Percentiles rank a stretch among this genome's conserved stretches.
Evolutionary conservation across 176 grass and related monocot species (phyloP).

Genomic region (Juncus inflexus): DNA sequence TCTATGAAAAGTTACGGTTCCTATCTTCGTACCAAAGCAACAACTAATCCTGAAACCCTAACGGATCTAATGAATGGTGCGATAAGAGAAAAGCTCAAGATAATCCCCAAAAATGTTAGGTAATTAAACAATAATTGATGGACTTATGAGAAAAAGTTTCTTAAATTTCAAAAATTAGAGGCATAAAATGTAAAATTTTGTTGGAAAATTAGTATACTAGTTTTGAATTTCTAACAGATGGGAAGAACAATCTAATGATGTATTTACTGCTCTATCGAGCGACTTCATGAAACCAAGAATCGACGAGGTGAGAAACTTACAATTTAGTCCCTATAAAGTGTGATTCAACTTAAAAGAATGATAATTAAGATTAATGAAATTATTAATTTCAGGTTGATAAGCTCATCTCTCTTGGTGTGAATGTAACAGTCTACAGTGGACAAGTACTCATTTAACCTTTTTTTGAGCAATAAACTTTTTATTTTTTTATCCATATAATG

Average conservation of each 20-base stretch:
- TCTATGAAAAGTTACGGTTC: slow-evolving; percentile 37
- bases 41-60: slow-evolving; percentile 34
- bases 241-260: slow-evolving; percentile 27
- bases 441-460: slow-evolving; percentile 40
- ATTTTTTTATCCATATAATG: not conserved
- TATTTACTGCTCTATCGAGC: slow-evolving; percentile 47
- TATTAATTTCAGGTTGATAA: slow-evolving; percentile 54
- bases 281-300: slow-evolving; percentile 93
- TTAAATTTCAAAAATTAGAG: not conserved
- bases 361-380: not conserved
- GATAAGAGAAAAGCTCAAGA: slow-evolving; percentile 73
- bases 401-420: slow-evolving; percentile 60
- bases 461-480: not conserved
- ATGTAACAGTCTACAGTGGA: slow-evolving; percentile 77
- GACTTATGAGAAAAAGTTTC: not conserved
- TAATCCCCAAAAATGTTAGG: slow-evolving; percentile 56
- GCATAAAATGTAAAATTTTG: too few relatives aligned
- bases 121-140: slow-evolving; percentile 4
- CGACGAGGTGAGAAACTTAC: slow-evolving; percentile 33
- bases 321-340: not conserved
- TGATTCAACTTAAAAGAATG: not conserved
- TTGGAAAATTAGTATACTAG: not conserved
- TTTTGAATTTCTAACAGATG: slow-evolving; percentile 36
- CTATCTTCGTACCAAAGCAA: slow-evolving; percentile 42
- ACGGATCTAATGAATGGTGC: slow-evolving; percentile 64